These are phyloP conservation scores for Tetraselmis chui DNA, from an alignment of 139 green algal species.

Conservation along the genomic window DNA sequence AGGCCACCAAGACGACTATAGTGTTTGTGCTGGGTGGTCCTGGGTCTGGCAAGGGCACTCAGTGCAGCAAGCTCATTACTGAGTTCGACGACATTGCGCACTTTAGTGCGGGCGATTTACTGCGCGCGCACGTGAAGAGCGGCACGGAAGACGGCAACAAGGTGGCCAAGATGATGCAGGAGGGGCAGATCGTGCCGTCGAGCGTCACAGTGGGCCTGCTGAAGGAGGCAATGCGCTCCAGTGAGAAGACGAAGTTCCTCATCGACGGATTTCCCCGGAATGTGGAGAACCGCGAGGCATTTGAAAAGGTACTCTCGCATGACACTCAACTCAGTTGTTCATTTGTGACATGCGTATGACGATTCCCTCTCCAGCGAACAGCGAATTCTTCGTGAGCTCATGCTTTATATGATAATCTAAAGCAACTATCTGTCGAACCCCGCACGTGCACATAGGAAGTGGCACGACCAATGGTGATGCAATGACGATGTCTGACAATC, in stretches of 20 bases:
- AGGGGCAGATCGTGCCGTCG: slow-evolving; percentile 87
- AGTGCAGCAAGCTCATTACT: slow-evolving; percentile 74
- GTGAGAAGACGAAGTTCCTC: slow-evolving; percentile 63
- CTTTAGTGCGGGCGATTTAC: slow-evolving; percentile 85
- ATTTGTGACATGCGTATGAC: too few species aligned
- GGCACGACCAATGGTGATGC: too few species aligned
- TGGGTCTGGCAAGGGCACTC: slow-evolving; percentile 75
- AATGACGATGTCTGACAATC: too few species aligned
- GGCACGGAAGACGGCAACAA: slow-evolving; percentile 77
- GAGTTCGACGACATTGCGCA: slow-evolving; percentile 77
- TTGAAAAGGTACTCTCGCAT: slow-evolving; percentile 78
- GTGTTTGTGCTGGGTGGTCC: slow-evolving; percentile 74
- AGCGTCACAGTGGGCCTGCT: slow-evolving; percentile 82
- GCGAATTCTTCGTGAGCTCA: too few species aligned
- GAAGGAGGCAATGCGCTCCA: slow-evolving; percentile 73
- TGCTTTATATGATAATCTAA: too few species aligned
- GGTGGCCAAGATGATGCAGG: slow-evolving; percentile 89
- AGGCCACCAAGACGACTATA: slow-evolving; percentile 12
- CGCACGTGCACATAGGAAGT: too few species aligned
- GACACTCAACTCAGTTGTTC: too few species aligned
- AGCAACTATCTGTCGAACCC: too few species aligned
- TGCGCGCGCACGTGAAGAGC: slow-evolving; percentile 83
- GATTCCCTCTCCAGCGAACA: too few species aligned
- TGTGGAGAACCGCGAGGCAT: slow-evolving; percentile 81
- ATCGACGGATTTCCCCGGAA: slow-evolving; percentile 95